Evolutionary conservation across 805 yeast genomes (phyloP).

Genomic region (Pichia rugopelliculosa): DNA sequence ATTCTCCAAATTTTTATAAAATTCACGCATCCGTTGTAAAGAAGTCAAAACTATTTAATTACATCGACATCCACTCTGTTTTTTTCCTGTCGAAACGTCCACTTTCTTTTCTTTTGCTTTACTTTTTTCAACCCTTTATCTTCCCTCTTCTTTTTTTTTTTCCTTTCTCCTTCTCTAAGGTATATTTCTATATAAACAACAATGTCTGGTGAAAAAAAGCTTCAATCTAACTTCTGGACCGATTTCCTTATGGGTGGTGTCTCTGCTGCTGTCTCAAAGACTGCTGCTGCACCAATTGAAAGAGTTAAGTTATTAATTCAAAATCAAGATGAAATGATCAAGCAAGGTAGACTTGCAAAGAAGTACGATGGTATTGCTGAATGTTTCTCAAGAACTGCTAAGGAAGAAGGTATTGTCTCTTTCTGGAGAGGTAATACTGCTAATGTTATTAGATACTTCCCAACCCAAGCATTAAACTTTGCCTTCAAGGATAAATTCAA

Average conservation of each 20-base stretch:
- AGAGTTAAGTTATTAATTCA: conserved; percentile 94
- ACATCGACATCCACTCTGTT: not conserved
- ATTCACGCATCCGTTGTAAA: not conserved
- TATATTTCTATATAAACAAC: conserved; percentile 10
- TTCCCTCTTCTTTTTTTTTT: not conserved
- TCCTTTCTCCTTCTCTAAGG: not conserved
- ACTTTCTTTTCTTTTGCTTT: not conserved
- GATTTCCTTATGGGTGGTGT: conserved; percentile 98
- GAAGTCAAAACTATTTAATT: not conserved
- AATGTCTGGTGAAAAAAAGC: conserved; percentile 31
- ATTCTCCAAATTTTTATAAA: not conserved
- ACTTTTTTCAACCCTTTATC: no score
- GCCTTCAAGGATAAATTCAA: conserved; percentile 98
- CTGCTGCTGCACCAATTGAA: conserved; percentile 96
- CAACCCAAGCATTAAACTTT: conserved; percentile 97
- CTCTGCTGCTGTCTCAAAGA: conserved; percentile 97
- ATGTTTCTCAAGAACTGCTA: conserved; percentile 91
- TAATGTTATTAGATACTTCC: conserved; percentile 97
- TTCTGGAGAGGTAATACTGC: conserved; percentile 99
- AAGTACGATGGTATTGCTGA: conserved; percentile 87
- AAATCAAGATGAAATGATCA: conserved; percentile 97
- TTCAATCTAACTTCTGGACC: conserved; percentile 40
- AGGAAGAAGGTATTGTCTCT: conserved; percentile 84
- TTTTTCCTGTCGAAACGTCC: not conserved
- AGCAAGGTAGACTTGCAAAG: conserved; percentile 88